Evolutionary conservation across 257 asterid genomes (phyloP).

Genomic region (Solanum chaucha): DNA sequence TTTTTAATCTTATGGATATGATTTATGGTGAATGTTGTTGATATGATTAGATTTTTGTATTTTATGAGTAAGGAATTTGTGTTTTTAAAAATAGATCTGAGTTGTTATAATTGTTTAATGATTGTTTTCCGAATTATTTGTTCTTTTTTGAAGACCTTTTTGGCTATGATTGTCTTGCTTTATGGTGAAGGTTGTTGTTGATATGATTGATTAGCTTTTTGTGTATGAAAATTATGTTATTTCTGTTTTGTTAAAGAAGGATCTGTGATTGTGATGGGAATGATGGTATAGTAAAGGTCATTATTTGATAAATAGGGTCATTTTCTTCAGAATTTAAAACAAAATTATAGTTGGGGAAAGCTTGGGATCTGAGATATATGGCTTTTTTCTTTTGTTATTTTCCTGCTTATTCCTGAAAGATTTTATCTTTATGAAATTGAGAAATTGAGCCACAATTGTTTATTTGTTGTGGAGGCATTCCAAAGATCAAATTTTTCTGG

Average conservation of each 20-base stretch:
- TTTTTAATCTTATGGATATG: background rate
- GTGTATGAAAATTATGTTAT: background rate
- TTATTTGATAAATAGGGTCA: background rate
- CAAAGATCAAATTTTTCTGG: background rate
- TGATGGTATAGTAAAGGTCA: background rate
- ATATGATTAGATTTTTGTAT: background rate
- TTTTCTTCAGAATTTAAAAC: background rate
- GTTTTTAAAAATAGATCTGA: background rate
- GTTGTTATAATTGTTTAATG: background rate
- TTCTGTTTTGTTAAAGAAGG: background rate
- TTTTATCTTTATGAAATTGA: background rate
- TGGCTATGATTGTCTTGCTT: background rate
- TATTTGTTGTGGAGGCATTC: background rate
- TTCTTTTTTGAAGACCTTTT: background rate
- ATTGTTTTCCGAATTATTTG: no score
- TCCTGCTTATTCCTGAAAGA: background rate
- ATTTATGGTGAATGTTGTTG: background rate
- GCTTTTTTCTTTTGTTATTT: background rate
- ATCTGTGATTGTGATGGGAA: background rate
- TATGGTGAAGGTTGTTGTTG: background rate
- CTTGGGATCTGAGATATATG: background rate
- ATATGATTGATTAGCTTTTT: background rate
- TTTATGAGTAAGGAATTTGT: background rate
- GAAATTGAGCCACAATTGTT: background rate
- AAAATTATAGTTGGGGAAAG: background rate